Evolutionary conservation across 169 alveolate species (phyloP).

Genomic region (Babesia ovis): DNA sequence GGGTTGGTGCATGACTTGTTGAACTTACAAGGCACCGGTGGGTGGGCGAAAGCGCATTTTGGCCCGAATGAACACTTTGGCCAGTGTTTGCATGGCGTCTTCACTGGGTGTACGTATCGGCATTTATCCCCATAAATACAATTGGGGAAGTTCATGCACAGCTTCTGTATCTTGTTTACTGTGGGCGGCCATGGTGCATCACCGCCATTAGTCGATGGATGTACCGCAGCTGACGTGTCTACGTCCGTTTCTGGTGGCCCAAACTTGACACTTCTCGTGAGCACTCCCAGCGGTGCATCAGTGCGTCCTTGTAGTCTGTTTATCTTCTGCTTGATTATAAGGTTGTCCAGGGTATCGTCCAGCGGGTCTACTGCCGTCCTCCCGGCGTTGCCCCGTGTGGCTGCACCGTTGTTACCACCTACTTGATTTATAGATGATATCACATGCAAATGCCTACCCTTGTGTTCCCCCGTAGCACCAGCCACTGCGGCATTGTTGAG

Average conservation of each 20-base stretch:
- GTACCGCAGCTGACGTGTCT: not conserved
- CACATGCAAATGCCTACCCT: no score
- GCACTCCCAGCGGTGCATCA: constrained; percentile 46
- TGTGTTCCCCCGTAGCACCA: no score
- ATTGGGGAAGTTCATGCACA: constrained; percentile 56
- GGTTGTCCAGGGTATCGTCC: constrained; percentile 60
- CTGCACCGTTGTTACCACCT: no score
- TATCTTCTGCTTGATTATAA: constrained; percentile 57
- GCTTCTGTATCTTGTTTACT: constrained; percentile 34
- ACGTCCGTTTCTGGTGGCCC: constrained; percentile 1
- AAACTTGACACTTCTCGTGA: constrained; percentile 53
- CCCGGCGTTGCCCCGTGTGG: no score
- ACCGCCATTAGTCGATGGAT: not conserved
- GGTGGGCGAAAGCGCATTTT: constrained; percentile 67
- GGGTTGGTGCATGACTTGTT: constrained; percentile 26
- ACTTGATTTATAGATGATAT: no score
- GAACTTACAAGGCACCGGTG: constrained; percentile 43
- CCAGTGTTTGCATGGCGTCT: constrained; percentile 51
- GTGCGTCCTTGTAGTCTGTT: constrained; percentile 45
- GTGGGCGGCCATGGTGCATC: not conserved
- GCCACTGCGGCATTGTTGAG: no score
- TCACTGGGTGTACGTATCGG: constrained; percentile 56
- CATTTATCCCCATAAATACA: constrained; percentile 62
- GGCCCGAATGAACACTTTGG: constrained; percentile 65
- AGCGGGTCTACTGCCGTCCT: constrained; percentile 62